Percentiles rank a stretch among this genome's conserved stretches.
phyloP scores from a whole-genome alignment of 2,329 filamentous ascomycete species.

The Camillea tinctor region DNA sequence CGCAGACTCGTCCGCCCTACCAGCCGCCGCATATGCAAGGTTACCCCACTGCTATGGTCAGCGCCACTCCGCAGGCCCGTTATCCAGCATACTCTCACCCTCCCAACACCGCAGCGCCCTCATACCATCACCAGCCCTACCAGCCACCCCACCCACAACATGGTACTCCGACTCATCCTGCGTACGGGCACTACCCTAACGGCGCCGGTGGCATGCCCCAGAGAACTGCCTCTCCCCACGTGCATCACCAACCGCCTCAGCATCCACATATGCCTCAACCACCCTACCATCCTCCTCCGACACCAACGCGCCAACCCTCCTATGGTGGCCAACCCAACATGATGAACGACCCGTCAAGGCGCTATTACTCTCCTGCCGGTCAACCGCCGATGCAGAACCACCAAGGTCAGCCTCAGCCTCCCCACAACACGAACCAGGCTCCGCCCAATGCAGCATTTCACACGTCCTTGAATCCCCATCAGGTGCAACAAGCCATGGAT shows the following conservation, averaged over 20 bases:
- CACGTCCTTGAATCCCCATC: conserved; percentile 30
- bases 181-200: conserved; percentile 31
- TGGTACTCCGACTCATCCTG: conserved; percentile 27
- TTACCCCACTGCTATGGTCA: conserved; percentile 39
- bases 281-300: conserved; percentile 26
- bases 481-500: conserved; percentile 35
- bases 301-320: conserved; percentile 28
- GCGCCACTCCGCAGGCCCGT: conserved; percentile 38
- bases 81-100: conserved; percentile 28
- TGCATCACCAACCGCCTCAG: conserved; percentile 29
- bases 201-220: conserved; percentile 25
- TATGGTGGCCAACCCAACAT: conserved; percentile 29
- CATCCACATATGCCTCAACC: conserved; percentile 30
- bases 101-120: conserved; percentile 24
- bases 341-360: conserved; percentile 23
- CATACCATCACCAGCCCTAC: conserved; percentile 27
- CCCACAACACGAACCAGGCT: conserved; percentile 11
- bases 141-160: conserved; percentile 27
- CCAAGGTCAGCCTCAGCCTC: conserved; percentile 11
- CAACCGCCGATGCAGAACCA: conserved; percentile 27
- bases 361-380: conserved; percentile 26
- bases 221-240: conserved; percentile 31
- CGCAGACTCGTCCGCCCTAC: conserved; percentile 42
- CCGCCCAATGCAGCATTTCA: conserved; percentile 23
- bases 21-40: conserved; percentile 42